Percentiles rank a stretch among this genome's conserved stretches.
These are phyloP conservation scores for Botrytis squamosa DNA, from an alignment of 2,329 filamentous ascomycete species.

Conservation along the genomic window DNA sequence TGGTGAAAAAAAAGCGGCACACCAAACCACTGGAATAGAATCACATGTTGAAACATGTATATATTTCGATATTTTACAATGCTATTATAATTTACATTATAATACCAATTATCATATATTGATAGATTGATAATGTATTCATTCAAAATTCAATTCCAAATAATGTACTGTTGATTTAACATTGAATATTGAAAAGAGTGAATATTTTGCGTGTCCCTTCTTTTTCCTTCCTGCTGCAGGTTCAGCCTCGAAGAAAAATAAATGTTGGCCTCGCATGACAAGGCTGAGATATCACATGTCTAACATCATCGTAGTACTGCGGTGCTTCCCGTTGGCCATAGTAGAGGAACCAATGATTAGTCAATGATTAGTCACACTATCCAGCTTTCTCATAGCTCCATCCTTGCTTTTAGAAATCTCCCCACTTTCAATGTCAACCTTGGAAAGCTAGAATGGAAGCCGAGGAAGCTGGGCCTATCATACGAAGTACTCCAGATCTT, in stretches of 20 bases:
- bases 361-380: neutral
- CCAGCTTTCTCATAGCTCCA: neutral
- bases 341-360: neutral
- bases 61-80: neutral
- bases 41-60: neutral
- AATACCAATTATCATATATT: neutral
- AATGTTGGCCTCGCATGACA: neutral
- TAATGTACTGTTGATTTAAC: neutral
- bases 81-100: rapidly evolving
- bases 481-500: neutral
- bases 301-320: neutral
- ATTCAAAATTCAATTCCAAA: neutral
- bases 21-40: neutral
- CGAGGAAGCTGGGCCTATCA: neutral
- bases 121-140: neutral
- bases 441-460: neutral
- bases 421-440: neutral
- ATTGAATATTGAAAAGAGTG: neutral
- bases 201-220: neutral
- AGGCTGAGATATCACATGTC: conserved; percentile 14
- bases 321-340: neutral
- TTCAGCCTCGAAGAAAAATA: conserved; percentile 3
- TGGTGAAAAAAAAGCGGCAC: neutral
- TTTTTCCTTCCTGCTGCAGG: neutral
- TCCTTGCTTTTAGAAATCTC: neutral